phyloP scores from a whole-genome alignment of 805 yeast genomes.

The Debaryomyces castellii region DNA sequence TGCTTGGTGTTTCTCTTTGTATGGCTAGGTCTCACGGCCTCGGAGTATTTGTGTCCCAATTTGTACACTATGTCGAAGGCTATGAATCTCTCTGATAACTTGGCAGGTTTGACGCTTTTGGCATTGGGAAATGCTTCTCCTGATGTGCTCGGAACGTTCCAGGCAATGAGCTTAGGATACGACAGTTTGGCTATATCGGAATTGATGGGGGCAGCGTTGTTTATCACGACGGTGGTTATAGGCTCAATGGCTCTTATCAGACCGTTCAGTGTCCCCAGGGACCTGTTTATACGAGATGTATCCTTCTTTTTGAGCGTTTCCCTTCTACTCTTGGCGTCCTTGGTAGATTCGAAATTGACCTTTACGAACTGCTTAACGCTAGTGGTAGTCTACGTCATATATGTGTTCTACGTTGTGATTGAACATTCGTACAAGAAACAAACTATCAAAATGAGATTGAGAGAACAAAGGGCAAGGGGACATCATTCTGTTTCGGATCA shows the following conservation, averaged over 20 bases:
- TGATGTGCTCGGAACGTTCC: slow-evolving; percentile 80
- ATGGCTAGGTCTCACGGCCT: slow-evolving; percentile 74
- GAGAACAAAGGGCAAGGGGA: slow-evolving; percentile 23
- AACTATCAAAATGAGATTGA: slow-evolving; percentile 10
- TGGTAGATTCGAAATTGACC: slow-evolving; percentile 55
- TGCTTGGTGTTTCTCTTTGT: slow-evolving; percentile 50
- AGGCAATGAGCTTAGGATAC: slow-evolving; percentile 73
- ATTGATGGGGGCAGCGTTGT: slow-evolving; percentile 85
- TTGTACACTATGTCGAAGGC: slow-evolving; percentile 61
- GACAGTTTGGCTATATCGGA: slow-evolving; percentile 85
- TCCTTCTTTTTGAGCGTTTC: slow-evolving; percentile 54
- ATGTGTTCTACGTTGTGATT: slow-evolving; percentile 50
- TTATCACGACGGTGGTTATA: slow-evolving; percentile 74
- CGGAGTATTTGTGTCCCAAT: slow-evolving; percentile 81
- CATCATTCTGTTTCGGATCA: slow-evolving; percentile 11
- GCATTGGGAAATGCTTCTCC: slow-evolving; percentile 95
- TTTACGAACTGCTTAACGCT: slow-evolving; percentile 57
- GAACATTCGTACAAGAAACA: slow-evolving; percentile 19
- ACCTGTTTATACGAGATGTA: slow-evolving; percentile 60
- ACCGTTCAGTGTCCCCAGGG: slow-evolving; percentile 58
- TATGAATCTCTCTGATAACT: slow-evolving; percentile 66
- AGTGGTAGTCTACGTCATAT: slow-evolving; percentile 54
- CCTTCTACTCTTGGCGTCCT: slow-evolving; percentile 47
- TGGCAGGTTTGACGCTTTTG: slow-evolving; percentile 82
- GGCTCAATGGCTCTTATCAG: slow-evolving; percentile 73